Percentiles rank a stretch among this genome's conserved stretches.
Evolutionary conservation across 1,284 basidiomycete species (phyloP).

Genomic region (Moniliophthora roreri): DNA sequence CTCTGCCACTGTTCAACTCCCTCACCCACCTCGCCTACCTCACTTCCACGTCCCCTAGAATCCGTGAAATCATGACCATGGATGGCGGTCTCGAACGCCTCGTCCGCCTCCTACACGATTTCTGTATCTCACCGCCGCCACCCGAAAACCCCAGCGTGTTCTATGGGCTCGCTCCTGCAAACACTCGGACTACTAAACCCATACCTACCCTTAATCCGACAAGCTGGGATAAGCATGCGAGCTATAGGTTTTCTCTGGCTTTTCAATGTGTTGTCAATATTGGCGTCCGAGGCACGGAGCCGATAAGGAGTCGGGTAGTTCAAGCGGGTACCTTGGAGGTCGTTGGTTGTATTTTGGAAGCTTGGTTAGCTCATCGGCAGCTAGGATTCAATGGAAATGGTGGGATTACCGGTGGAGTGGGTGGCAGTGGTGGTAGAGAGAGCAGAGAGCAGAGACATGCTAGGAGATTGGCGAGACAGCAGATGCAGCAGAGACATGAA

Average conservation of each 20-base stretch:
- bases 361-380: conserved; percentile 85
- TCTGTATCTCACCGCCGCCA: conserved; percentile 75
- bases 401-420: not conserved
- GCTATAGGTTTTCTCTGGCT: conserved; percentile 86
- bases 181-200: conserved; percentile 50
- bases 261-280: conserved; percentile 99
- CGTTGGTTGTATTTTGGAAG: conserved; percentile 92
- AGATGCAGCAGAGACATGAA: conserved; percentile 48
- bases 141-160: conserved; percentile 72
- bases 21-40: conserved; percentile 96
- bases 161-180: conserved; percentile 70
- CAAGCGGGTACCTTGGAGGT: conserved; percentile 96
- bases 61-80: conserved; percentile 97
- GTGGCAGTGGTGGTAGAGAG: conserved; percentile 47
- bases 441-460: conserved; percentile 69
- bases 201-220: conserved; percentile 64
- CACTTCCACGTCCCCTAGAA: conserved; percentile 95
- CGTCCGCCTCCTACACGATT: conserved; percentile 89
- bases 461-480: conserved; percentile 52
- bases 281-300: conserved; percentile 94
- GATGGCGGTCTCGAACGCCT: conserved; percentile 97
- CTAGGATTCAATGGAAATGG: conserved; percentile 71
- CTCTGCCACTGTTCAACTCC: conserved; percentile 94
- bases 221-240: conserved; percentile 78
- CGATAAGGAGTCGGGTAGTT: conserved; percentile 89